Percentiles rank a stretch among this genome's conserved stretches.
Evolutionary conservation across 345 rosid genomes (phyloP).

Genomic region (Citrus mangshanensis): DNA sequence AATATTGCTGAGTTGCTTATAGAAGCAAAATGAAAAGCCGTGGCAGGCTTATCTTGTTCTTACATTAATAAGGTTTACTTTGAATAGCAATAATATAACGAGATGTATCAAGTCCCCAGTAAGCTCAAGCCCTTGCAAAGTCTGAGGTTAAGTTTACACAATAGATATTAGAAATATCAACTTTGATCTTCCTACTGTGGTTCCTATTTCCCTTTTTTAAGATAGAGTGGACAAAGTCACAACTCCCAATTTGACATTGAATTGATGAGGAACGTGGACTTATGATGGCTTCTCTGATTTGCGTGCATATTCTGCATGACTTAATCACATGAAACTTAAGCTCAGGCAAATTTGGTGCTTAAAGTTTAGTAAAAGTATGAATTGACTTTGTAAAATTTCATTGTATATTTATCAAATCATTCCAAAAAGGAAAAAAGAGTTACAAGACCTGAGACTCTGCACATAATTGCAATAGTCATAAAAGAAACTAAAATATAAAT

Average conservation of each 20-base stretch:
- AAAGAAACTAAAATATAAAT: neutral
- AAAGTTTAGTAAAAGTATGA: constrained; percentile 8
- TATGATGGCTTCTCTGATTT: neutral
- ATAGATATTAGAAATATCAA: neutral
- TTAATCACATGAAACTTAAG: neutral
- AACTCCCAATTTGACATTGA: neutral
- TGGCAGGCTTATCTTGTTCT: constrained; percentile 9
- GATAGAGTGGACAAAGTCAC: neutral
- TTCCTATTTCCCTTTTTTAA: neutral
- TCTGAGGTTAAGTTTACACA: neutral
- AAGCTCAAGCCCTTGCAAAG: neutral
- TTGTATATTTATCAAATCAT: neutral
- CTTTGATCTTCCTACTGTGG: neutral
- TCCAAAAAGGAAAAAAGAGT: neutral
- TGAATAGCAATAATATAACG: neutral
- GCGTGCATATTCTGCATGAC: neutral
- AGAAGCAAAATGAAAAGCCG: neutral
- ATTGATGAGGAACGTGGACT: neutral
- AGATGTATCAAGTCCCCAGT: neutral
- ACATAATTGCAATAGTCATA: neutral
- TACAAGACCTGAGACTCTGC: neutral
- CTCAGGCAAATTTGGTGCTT: neutral
- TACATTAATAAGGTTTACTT: neutral
- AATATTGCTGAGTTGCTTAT: neutral
- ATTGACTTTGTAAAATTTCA: neutral